These are phyloP conservation scores for Globisporangium abappressorium DNA, from an alignment of 352 stramenopile species.

Conservation along the genomic window DNA sequence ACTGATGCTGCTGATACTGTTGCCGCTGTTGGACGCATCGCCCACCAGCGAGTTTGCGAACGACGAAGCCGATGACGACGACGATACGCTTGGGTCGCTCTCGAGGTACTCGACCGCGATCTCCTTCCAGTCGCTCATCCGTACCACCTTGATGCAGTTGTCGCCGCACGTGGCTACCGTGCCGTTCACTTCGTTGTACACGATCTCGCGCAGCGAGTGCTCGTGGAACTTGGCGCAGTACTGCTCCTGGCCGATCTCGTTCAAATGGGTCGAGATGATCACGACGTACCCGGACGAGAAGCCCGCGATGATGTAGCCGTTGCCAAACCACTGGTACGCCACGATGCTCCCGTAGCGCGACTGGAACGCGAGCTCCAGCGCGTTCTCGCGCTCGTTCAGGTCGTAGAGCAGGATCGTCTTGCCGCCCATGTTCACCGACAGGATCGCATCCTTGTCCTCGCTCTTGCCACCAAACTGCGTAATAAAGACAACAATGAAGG, in stretches of 20 bases:
- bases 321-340: conserved; percentile 87
- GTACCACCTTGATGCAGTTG: conserved; percentile 89
- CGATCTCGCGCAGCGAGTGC: conserved; percentile 69
- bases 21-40: not conserved
- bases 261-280: conserved; percentile 88
- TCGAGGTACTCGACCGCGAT: conserved; percentile 78
- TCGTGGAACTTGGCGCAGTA: conserved; percentile 85
- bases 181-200: conserved; percentile 80
- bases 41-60: not conserved
- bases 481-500: too few relatives aligned
- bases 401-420: conserved; percentile 89
- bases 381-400: conserved; percentile 85
- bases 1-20: conserved; percentile 1
- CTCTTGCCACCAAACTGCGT: conserved; percentile 69
- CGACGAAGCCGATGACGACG: conserved; percentile 27
- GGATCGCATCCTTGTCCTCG: conserved; percentile 65
- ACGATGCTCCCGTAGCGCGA: conserved; percentile 88
- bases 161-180: conserved; percentile 86
- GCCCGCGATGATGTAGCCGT: conserved; percentile 87
- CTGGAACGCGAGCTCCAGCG: conserved; percentile 90
- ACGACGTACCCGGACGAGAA: conserved; percentile 91
- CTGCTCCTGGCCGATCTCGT: conserved; percentile 88
- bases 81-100: conserved; percentile 28
- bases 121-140: conserved; percentile 90
- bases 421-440: conserved; percentile 90